These are phyloP conservation scores for Mrakia gelida DNA, from an alignment of 768 basidiomycete species.

Conservation along the genomic window DNA sequence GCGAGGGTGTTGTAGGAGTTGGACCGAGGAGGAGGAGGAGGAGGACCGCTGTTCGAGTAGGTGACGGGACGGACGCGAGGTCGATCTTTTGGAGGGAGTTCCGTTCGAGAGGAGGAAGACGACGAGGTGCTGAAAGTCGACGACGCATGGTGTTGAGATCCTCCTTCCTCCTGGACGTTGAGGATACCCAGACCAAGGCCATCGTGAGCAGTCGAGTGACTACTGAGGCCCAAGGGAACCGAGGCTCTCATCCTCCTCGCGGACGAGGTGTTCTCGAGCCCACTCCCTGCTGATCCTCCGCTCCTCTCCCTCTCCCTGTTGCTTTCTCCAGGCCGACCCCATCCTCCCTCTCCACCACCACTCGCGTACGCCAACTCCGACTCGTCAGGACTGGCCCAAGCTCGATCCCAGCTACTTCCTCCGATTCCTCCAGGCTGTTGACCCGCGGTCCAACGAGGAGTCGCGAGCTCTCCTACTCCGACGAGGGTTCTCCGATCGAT, in stretches of 20 bases:
- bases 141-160: not conserved
- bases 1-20: not conserved
- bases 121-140: not conserved
- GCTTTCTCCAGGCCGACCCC: not conserved
- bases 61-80: constrained; percentile 3
- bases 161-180: not conserved
- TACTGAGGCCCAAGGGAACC: not conserved
- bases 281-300: not conserved
- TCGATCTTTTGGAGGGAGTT: not conserved
- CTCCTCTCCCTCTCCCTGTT: not conserved
- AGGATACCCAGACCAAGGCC: not conserved
- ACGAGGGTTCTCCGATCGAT: constrained; percentile 79
- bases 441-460: constrained; percentile 72
- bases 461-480: constrained; percentile 91
- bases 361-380: constrained; percentile 3
- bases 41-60: not conserved
- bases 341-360: not conserved
- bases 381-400: not conserved
- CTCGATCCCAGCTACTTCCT: constrained; percentile 2
- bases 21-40: not conserved
- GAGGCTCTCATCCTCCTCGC: not conserved
- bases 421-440: not conserved
- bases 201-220: not conserved
- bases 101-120: not conserved
- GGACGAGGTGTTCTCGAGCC: not conserved